Percentiles rank a stretch among this genome's conserved stretches.
These are phyloP conservation scores for Colletotrichum tofieldiae DNA, from an alignment of 2,329 filamentous ascomycete species.

Conservation along the genomic window DNA sequence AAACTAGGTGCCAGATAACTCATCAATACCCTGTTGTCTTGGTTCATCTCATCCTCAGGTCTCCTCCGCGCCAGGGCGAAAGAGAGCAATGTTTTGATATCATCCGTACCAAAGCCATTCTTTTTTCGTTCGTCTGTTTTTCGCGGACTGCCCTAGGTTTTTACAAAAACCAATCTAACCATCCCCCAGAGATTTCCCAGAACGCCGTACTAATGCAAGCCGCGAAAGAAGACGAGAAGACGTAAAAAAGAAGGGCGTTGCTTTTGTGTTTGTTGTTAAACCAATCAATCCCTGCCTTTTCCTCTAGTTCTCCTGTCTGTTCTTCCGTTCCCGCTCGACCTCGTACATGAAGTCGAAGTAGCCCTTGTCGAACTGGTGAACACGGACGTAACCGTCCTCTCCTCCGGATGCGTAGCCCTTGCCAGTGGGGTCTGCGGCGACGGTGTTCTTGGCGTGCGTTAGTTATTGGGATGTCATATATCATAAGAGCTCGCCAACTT, in stretches of 20 bases:
- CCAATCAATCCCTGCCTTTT: slow-evolving; percentile 15
- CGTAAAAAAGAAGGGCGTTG: slow-evolving; percentile 20
- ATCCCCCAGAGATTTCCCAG: slow-evolving; percentile 48
- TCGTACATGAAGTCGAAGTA: slow-evolving; percentile 99
- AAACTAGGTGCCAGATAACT: slow-evolving; percentile 34
- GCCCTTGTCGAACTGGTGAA: slow-evolving; percentile 98
- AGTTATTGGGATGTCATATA: not conserved
- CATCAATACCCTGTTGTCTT: slow-evolving; percentile 40
- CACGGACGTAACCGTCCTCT: slow-evolving; percentile 98
- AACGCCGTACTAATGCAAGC: slow-evolving; percentile 62
- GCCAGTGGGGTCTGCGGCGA: slow-evolving; percentile 92
- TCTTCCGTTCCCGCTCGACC: slow-evolving; percentile 87
- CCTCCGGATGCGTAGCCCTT: slow-evolving; percentile 95
- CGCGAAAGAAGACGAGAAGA: slow-evolving; percentile 49
- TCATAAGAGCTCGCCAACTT: slow-evolving; percentile 44
- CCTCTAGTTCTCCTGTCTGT: slow-evolving; percentile 51
- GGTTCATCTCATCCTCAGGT: slow-evolving; percentile 33
- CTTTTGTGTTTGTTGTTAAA: slow-evolving; percentile 29
- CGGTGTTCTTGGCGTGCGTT: slow-evolving; percentile 77
- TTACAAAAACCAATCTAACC: slow-evolving; percentile 43
- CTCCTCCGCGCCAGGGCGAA: slow-evolving; percentile 17
- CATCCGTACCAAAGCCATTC: slow-evolving; percentile 36
- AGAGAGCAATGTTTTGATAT: slow-evolving; percentile 29
- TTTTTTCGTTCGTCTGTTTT: slow-evolving; percentile 34
- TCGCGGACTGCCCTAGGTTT: slow-evolving; percentile 44